phyloP scores from a whole-genome alignment of 2,329 filamentous ascomycete species.

The Falciphora oryzae region DNA sequence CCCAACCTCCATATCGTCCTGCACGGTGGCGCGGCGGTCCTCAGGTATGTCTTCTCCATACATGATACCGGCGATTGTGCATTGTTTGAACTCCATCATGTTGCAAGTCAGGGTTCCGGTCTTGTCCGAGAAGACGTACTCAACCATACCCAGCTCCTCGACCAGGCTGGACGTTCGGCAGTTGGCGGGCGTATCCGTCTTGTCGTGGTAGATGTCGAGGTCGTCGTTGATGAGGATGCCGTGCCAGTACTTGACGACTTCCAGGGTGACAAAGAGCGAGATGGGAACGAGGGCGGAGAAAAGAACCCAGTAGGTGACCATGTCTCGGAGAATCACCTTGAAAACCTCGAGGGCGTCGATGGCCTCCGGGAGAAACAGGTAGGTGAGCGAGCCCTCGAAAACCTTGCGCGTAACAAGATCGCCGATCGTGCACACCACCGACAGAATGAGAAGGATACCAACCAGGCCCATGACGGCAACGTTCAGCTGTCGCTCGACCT shows the following conservation, averaged over 20 bases:
- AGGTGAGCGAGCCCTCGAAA: conserved; percentile 56
- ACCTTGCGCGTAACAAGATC: conserved; percentile 75
- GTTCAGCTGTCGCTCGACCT: conserved; percentile 91
- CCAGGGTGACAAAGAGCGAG: conserved; percentile 94
- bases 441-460: conserved; percentile 74
- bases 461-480: conserved; percentile 87
- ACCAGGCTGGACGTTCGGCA: conserved; percentile 95
- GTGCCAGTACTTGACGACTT: conserved; percentile 97
- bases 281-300: conserved; percentile 97
- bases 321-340: conserved; percentile 82
- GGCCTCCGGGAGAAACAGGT: conserved; percentile 62
- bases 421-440: conserved; percentile 84
- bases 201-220: conserved; percentile 95
- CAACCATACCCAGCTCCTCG: conserved; percentile 95
- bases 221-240: conserved; percentile 98
- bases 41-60: conserved; percentile 91
- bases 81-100: conserved; percentile 97
- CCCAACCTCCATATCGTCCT: conserved; percentile 71
- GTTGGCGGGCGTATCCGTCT: conserved; percentile 89
- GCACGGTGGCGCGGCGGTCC: conserved; percentile 73
- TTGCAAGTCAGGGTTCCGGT: conserved; percentile 87
- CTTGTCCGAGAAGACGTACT: conserved; percentile 97
- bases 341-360: conserved; percentile 51
- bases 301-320: conserved; percentile 97
- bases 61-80: conserved; percentile 86